Evolutionary conservation across 768 basidiomycete species (phyloP).

Genomic region (Cystobasidium tubakii): DNA sequence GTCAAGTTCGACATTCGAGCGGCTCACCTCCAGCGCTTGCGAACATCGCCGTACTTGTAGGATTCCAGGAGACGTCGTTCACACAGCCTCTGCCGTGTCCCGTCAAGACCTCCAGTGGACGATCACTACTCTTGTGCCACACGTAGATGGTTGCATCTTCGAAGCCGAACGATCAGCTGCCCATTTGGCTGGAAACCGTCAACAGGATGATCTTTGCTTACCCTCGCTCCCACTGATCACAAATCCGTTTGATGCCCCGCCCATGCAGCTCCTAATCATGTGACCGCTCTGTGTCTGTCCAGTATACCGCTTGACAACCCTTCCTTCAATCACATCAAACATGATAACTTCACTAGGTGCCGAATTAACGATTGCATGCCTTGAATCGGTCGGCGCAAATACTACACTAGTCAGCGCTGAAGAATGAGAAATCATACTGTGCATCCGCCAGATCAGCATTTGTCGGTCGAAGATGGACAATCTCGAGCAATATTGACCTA

Average conservation of each 20-base stretch:
- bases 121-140: slow-evolving; percentile 83
- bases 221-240: slow-evolving; percentile 94
- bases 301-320: slow-evolving; percentile 69
- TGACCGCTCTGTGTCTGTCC: slow-evolving; percentile 79
- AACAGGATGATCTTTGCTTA: slow-evolving; percentile 50
- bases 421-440: slow-evolving; percentile 40
- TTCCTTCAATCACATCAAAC: slow-evolving; percentile 67
- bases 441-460: slow-evolving; percentile 58
- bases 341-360: slow-evolving; percentile 83
- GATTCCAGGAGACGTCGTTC: slow-evolving; percentile 96
- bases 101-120: slow-evolving; percentile 73
- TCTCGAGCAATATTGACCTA: slow-evolving; percentile 51
- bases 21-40: slow-evolving; percentile 68
- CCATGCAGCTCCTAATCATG: slow-evolving; percentile 89
- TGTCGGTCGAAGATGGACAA: slow-evolving; percentile 46
- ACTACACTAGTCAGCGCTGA: slow-evolving; percentile 84
- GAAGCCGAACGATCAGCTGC: too few species aligned
- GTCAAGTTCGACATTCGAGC: too few species aligned
- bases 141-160: slow-evolving; percentile 88
- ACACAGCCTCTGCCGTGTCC: slow-evolving; percentile 88
- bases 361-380: slow-evolving; percentile 77
- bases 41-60: slow-evolving; percentile 79
- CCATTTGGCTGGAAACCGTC: neutral
- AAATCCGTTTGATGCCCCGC: slow-evolving; percentile 79
- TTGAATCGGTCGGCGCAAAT: slow-evolving; percentile 72